Percentiles rank a stretch among this genome's conserved stretches.
Evolutionary conservation across 768 basidiomycete genomes (phyloP).

Genomic region (Lactifluus hygrophoroides): DNA sequence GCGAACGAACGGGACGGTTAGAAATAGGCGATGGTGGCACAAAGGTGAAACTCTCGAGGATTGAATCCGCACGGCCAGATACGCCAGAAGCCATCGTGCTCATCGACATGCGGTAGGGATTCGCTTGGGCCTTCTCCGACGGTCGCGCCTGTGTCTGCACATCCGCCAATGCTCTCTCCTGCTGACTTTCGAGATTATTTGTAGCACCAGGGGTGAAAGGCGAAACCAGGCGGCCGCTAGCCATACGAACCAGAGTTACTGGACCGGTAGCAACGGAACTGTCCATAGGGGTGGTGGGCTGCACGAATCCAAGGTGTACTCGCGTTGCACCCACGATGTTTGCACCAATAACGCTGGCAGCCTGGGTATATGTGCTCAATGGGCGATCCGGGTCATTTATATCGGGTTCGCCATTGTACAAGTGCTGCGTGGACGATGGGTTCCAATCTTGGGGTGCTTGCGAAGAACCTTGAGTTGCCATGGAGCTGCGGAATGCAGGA

Average conservation of each 20-base stretch:
- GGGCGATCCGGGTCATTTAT: constrained; percentile 38
- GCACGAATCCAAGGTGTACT: constrained; percentile 50
- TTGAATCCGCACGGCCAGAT: constrained; percentile 71
- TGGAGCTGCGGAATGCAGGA: constrained; percentile 24
- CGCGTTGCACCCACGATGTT: constrained; percentile 60
- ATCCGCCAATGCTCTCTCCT: constrained; percentile 51
- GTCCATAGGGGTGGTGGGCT: constrained; percentile 20
- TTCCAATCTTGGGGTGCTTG: constrained; percentile 25
- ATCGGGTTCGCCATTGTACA: constrained; percentile 23
- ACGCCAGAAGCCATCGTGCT: constrained; percentile 51
- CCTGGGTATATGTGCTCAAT: constrained; percentile 55
- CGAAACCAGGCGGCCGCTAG: constrained; percentile 53
- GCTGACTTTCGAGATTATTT: constrained; percentile 51
- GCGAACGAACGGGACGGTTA: constrained; percentile 65
- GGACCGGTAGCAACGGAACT: constrained; percentile 26
- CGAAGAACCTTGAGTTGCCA: constrained; percentile 18
- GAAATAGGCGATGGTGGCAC: constrained; percentile 86
- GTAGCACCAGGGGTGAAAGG: constrained; percentile 27
- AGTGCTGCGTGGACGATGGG: neutral
- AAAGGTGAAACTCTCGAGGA: constrained; percentile 81
- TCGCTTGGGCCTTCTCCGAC: constrained; percentile 37
- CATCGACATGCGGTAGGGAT: constrained; percentile 18
- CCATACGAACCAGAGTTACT: constrained; percentile 46
- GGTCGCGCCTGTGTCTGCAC: constrained; percentile 45
- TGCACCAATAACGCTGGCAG: constrained; percentile 29